phyloP scores from a whole-genome alignment of 2,329 filamentous ascomycete species.

The Neonectria coccinea region DNA sequence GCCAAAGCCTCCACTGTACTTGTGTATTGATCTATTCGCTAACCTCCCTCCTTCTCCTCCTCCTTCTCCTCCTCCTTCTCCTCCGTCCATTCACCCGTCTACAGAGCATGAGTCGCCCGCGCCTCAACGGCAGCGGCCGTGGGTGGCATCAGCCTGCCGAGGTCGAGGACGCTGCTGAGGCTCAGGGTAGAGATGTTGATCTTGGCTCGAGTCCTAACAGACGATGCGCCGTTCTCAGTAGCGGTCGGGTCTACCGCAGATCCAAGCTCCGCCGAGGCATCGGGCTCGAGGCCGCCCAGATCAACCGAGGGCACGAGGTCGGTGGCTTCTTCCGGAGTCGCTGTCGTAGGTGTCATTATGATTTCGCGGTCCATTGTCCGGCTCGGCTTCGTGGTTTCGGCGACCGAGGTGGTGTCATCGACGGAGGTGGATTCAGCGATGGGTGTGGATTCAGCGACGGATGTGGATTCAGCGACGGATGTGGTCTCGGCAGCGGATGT shows the following conservation, averaged over 20 bases:
- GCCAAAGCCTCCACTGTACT: slow-evolving; percentile 7
- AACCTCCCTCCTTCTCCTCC: not conserved
- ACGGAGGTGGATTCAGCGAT: not conserved
- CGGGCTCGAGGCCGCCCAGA: slow-evolving; percentile 39
- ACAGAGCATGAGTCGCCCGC: slow-evolving; percentile 30
- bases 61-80: not conserved
- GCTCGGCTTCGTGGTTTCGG: slow-evolving; percentile 27
- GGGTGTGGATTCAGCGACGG: not conserved
- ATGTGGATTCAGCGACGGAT: not conserved
- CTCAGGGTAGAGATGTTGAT: slow-evolving; percentile 56
- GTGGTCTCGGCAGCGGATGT: slow-evolving; percentile 12
- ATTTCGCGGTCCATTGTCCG: slow-evolving; percentile 29
- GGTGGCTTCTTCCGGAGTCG: slow-evolving; percentile 16
- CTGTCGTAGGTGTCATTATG: slow-evolving; percentile 36
- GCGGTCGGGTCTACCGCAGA: slow-evolving; percentile 10
- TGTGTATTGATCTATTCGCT: not conserved
- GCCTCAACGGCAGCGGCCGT: slow-evolving; percentile 28
- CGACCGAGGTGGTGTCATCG: slow-evolving; percentile 25
- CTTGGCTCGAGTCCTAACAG: slow-evolving; percentile 30
- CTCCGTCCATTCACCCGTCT: slow-evolving; percentile 17
- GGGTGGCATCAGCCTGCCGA: slow-evolving; percentile 55
- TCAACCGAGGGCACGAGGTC: slow-evolving; percentile 35
- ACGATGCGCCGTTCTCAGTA: slow-evolving; percentile 31
- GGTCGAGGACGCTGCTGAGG: slow-evolving; percentile 57
- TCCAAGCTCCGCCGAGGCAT: slow-evolving; percentile 23